Conservation (phyloP, 2,329 filamentous ascomycete genomes). For the Sphaerostilbella broomeana region DNA sequence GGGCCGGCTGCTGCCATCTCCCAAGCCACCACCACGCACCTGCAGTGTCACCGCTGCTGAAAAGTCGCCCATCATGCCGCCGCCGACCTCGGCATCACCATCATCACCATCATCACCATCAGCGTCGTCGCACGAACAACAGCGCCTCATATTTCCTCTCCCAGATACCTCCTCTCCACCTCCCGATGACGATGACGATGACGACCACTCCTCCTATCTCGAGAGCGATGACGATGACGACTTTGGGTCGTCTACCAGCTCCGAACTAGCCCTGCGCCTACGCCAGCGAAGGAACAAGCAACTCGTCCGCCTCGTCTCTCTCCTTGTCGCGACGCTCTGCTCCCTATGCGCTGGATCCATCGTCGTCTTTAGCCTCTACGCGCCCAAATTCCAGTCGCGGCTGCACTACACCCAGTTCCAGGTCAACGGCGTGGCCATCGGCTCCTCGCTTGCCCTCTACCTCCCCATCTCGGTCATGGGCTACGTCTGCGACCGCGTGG, state of each 20-base stretch:
- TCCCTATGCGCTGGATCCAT: conserved; percentile 83
- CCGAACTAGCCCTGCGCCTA: conserved; percentile 16
- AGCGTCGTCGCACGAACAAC: conserved; percentile 6
- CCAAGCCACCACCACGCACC: no score
- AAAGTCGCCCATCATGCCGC: conserved; percentile 9
- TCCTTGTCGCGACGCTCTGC: conserved; percentile 47
- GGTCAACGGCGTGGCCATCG: conserved; percentile 84
- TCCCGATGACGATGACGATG: conserved; percentile 6
- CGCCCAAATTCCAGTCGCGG: conserved; percentile 77
- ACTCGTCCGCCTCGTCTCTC: conserved; percentile 40
- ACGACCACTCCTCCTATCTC: conserved; percentile 21
- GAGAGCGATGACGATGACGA: conserved; percentile 11
- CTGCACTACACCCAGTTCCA: conserved; percentile 86
- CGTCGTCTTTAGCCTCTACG: conserved; percentile 90
- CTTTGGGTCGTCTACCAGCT: conserved; percentile 1
- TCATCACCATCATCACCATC: conserved; percentile 1
- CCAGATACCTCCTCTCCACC: background rate
- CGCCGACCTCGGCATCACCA: background rate
- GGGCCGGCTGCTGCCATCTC: background rate
- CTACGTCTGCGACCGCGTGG: conserved; percentile 84
- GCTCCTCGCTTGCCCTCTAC: conserved; percentile 83
- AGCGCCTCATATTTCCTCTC: conserved; percentile 6
- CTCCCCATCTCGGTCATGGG: conserved; percentile 85
- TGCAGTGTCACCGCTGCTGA: no score
- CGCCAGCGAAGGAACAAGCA: conserved; percentile 24